Conservation (phyloP, 148 eudicot genomes). For the Mesembryanthemum crystallinum region DNA sequence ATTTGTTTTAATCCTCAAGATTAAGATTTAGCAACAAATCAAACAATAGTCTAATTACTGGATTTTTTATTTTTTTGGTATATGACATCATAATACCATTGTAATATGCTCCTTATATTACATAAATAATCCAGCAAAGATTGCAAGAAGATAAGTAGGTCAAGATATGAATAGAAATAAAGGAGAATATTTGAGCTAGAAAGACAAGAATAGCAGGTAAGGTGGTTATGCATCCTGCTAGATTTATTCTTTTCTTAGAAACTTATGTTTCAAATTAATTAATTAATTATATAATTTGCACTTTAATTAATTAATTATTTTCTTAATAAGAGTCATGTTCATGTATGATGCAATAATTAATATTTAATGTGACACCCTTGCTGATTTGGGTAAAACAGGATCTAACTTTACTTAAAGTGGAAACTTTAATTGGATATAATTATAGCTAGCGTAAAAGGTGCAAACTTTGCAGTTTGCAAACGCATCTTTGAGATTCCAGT, state of each 20-base stretch:
- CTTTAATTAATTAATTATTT: neutral
- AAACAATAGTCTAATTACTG: no score
- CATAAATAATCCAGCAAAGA: no score
- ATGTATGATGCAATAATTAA: neutral
- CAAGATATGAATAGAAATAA: slow-evolving; percentile 6
- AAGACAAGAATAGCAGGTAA: slow-evolving; percentile 16
- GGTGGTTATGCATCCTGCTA: slow-evolving; percentile 20
- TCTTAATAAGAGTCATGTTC: slow-evolving; percentile 7
- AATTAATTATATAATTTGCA: neutral
- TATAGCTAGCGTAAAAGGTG: neutral
- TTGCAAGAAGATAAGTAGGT: neutral
- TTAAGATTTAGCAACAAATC: no score
- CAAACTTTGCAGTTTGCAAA: no score
- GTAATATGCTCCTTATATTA: no score
- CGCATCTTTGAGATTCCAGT: slow-evolving; percentile 5
- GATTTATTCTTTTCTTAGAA: slow-evolving; percentile 16
- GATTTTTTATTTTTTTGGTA: no score
- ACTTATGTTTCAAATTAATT: neutral
- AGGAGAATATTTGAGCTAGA: neutral
- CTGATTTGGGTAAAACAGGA: slow-evolving; percentile 18
- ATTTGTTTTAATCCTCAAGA: no score
- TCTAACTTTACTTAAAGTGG: slow-evolving; percentile 29
- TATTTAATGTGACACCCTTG: slow-evolving; percentile 7
- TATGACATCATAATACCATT: no score
- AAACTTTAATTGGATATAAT: neutral